These are phyloP conservation scores for Barnettozyma botsteinii DNA, from an alignment of 805 yeast species.

Conservation along the genomic window DNA sequence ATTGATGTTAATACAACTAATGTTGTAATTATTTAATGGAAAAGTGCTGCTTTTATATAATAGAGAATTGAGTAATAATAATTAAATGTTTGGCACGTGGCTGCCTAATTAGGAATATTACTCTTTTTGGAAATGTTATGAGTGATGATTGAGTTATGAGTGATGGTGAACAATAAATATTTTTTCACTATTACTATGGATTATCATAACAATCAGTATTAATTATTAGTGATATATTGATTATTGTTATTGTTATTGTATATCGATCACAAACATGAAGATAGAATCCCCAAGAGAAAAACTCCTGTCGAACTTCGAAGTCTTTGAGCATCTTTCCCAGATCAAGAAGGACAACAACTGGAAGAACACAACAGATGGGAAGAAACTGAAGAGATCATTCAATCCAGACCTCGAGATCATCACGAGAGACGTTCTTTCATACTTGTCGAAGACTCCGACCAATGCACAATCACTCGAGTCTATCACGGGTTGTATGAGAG, in stretches of 20 bases:
- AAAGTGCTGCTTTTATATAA: neutral
- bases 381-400: conserved; percentile 23
- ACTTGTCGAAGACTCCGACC: conserved; percentile 13
- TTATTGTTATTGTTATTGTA: neutral
- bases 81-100: too few species aligned
- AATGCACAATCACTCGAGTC: conserved; percentile 25
- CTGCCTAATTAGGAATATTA: too few species aligned
- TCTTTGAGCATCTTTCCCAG: conserved; percentile 40
- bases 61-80: too few species aligned
- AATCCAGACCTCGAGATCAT: conserved; percentile 33
- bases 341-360: conserved; percentile 34
- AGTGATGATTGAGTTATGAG: too few species aligned
- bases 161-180: too few species aligned
- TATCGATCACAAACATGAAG: conserved; percentile 4
- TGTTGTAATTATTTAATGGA: neutral
- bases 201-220: too few species aligned
- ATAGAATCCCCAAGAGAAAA: conserved; percentile 44
- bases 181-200: too few species aligned
- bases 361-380: conserved; percentile 14
- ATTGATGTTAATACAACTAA: too few species aligned
- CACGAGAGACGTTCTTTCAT: conserved; percentile 27
- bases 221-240: neutral
- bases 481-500: conserved; percentile 26
- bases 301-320: conserved; percentile 54
- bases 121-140: conserved; percentile 1